Base-by-base conservation (phyloP, 495 filamentous ascomycete species). In the Xylaria intraflava region DNA sequence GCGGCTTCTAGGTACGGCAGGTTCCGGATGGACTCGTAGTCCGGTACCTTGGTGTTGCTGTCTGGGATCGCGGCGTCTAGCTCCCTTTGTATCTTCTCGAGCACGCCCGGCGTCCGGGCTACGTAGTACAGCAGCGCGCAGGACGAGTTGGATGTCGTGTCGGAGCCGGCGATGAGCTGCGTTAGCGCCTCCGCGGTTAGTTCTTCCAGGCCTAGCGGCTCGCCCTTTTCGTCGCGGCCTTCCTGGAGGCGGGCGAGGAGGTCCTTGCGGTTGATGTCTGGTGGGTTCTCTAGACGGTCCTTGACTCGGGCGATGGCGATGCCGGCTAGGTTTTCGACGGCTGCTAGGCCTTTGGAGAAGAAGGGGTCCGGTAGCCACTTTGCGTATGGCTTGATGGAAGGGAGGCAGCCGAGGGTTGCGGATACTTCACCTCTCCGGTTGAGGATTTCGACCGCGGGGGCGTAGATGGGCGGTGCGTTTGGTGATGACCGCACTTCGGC, bases 151-250 rank as follows among this genome's bases (percentile, higher is more conserved):
- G 83, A 87, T 2, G 90, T 96, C 0, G 90, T 96, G 66, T 95
- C 90, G 41, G 83, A 88, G 23, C 90, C 90, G 3, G 90, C 90
- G 61, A 96, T 96, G 35, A 96, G 74, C 68, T 95, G 90, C 1
- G 90, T 95, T 19, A 94, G 71, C 0, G 90, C 90, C 67, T 96
- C 90, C 20, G 88, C 90, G 3, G 89, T 92, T 36, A 95, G 76
- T 66, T 96, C 90, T 58, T 84, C 77, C 17, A 86, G 79, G 0
- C 86, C 82, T 0, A 96, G 78, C 12, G 77, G 81, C 33, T 86
- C 72, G 31, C 90, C 90, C 17, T 81, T 86, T 38, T 84, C 81
- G 64, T 96, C 90, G 51, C 86, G 85, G 46, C 88, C 90, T 65
- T 96, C 87, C 81, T 93, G 91, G 33, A 96, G 72, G 1, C 87